Evolutionary conservation across 2,329 filamentous ascomycete species (phyloP).

Genomic region (Penicillium brasilianum): DNA sequence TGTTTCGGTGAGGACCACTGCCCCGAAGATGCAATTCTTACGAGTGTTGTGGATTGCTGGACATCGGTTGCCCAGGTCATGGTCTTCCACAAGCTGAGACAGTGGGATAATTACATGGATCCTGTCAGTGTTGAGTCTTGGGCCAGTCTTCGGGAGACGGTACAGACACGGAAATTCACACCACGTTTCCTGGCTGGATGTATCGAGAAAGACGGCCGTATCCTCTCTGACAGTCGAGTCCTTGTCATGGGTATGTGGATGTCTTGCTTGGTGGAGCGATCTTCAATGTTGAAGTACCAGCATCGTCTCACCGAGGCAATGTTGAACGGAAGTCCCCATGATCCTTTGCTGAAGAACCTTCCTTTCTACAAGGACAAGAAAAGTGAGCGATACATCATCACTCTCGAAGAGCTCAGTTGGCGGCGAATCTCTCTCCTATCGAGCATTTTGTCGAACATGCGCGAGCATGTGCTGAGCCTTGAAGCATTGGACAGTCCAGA

Average conservation of each 20-base stretch:
- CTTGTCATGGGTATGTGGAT: slow-evolving; percentile 61
- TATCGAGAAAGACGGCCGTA: slow-evolving; percentile 48
- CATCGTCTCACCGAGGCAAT: slow-evolving; percentile 61
- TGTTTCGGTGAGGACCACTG: slow-evolving; percentile 64
- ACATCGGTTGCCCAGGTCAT: slow-evolving; percentile 53
- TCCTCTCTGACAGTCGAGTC: slow-evolving; percentile 52
- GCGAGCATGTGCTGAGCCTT: slow-evolving; percentile 51
- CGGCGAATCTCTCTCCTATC: slow-evolving; percentile 62
- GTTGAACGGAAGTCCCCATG: slow-evolving; percentile 52
- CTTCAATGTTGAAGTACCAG: slow-evolving; percentile 66
- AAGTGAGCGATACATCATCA: slow-evolving; percentile 53
- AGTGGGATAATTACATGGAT: slow-evolving; percentile 63
- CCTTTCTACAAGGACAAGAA: slow-evolving; percentile 57
- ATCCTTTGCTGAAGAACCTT: slow-evolving; percentile 61
- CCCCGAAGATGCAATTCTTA: slow-evolving; percentile 60
- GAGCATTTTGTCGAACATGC: slow-evolving; percentile 64
- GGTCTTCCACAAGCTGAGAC: slow-evolving; percentile 52
- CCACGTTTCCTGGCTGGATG: slow-evolving; percentile 53
- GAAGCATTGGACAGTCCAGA: slow-evolving; percentile 40
- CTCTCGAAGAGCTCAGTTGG: slow-evolving; percentile 57
- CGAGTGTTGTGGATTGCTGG: slow-evolving; percentile 62
- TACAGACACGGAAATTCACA: slow-evolving; percentile 55
- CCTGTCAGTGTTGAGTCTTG: slow-evolving; percentile 59
- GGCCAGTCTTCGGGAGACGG: slow-evolving; percentile 51
- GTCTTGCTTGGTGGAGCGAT: slow-evolving; percentile 62